Conservation (phyloP, 768 basidiomycete genomes). For the Psilocybe cyanescens region DNA sequence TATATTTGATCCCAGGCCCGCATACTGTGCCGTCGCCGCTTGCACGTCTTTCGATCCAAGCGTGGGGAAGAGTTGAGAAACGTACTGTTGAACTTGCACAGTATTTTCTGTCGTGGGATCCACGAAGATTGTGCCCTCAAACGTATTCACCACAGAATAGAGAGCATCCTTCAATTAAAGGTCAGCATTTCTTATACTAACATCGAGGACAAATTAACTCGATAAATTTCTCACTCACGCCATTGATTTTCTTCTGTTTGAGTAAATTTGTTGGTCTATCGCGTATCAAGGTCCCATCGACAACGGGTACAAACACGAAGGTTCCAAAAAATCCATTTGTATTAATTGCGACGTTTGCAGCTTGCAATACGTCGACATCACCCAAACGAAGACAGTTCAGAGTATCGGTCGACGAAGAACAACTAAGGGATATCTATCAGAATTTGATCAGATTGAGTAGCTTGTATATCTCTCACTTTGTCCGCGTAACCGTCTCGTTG, state of each 20-base stretch:
- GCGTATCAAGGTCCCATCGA: conserved; percentile 50
- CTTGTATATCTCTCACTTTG: conserved; percentile 4
- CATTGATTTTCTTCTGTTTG: conserved; percentile 27
- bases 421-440: conserved; percentile 29
- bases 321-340: conserved; percentile 40
- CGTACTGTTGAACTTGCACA: conserved; percentile 33
- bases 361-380: conserved; percentile 33
- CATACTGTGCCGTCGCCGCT: conserved; percentile 31
- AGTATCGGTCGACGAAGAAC: conserved; percentile 33
- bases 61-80: conserved; percentile 42
- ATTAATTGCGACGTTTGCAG: conserved; percentile 35
- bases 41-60: conserved; percentile 32
- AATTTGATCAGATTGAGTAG: too few relatives aligned
- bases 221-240: not conserved
- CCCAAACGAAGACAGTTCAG: conserved; percentile 43
- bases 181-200: conserved; percentile 32
- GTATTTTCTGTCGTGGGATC: conserved; percentile 29
- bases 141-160: conserved; percentile 41
- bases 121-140: conserved; percentile 44
- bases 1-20: conserved; percentile 32
- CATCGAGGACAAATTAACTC: not conserved
- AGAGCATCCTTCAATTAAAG: conserved; percentile 31
- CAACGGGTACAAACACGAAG: conserved; percentile 45
- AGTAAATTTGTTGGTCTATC: conserved; percentile 43
- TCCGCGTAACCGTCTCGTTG: conserved; percentile 7